Base-by-base conservation (phyloP, 495 filamentous ascomycete species). In the Pyronema omphalodes region DNA sequence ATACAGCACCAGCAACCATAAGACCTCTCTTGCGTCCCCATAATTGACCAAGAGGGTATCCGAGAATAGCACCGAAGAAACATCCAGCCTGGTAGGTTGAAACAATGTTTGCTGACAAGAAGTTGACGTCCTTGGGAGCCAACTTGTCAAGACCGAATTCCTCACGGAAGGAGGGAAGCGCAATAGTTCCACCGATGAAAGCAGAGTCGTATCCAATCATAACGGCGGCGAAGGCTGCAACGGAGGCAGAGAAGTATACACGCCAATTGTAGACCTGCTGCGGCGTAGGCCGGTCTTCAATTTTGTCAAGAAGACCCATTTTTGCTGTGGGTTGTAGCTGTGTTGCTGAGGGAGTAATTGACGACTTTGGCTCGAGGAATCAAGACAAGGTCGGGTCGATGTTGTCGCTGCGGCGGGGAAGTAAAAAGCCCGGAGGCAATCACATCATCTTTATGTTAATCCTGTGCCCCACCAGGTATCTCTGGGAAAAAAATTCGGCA, bases 141-240 rank as follows among this genome's bases (percentile, higher is more conserved):
- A 74, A 71, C 12, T 71, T 57, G 33, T 70, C 62, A 35, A 79
- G 71, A 33, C 70, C 64, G 56, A 84, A 83, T 61, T 80, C 78
- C 0, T 58, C 36, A 50, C 68, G 66, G 67, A 83, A 83, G 7
- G 79, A 79, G 0, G 70, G 60, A 37, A 83, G 68, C 7, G 78
- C 74, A 17, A 83, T 69, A 0, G 78, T 81, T 12, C 74, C 79
- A 57, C 80, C 80, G 57, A 83, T 83, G 70, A 84, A 84, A 57
- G 80, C 78, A 57, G 73, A 77, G 57, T 81, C 79, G 65, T 84
- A 84, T 41, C 81, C 81, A 58, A 84, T 83, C 76, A 77, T 83
- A 56, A 78, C 80, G 57, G 81, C 76, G 57, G 79, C 80, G 57
- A 80, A 82, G 37, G 78, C 79, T 33, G 80, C 80, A 37, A 83